Evolutionary conservation across 2,329 filamentous ascomycete genomes (phyloP).

Genomic region (Amauroascus niger): DNA sequence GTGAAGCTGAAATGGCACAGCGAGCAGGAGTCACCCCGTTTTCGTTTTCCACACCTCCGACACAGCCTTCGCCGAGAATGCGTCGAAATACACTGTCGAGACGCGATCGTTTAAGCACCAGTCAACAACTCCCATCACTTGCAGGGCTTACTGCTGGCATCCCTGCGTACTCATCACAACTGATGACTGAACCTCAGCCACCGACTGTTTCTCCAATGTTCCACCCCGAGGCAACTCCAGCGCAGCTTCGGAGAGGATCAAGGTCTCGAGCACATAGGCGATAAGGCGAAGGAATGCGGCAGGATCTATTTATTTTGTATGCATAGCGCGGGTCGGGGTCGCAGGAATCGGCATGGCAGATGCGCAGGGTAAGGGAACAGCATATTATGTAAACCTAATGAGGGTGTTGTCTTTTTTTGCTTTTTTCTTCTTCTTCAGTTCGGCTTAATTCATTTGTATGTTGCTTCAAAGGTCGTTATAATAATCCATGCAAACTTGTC

Average conservation of each 20-base stretch:
- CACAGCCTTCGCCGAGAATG: constrained; percentile 32
- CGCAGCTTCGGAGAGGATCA: constrained; percentile 7
- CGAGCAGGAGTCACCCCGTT: constrained; percentile 67
- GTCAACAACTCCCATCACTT: constrained; percentile 37
- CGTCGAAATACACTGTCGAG: constrained; percentile 33
- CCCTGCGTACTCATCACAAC: constrained; percentile 36
- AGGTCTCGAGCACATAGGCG: constrained; percentile 8
- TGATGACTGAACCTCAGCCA: constrained; percentile 9
- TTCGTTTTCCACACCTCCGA: constrained; percentile 51
- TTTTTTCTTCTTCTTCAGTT: background rate
- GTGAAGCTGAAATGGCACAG: constrained; percentile 79
- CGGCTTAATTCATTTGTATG: background rate
- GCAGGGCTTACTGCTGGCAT: constrained; percentile 41
- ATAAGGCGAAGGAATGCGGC: background rate
- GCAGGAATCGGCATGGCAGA: constrained; percentile 3
- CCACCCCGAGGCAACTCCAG: constrained; percentile 2
- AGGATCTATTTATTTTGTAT: constrained; percentile 6
- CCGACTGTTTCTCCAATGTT: constrained; percentile 4
- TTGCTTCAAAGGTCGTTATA: background rate
- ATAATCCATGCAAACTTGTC: background rate
- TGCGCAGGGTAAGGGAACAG: background rate
- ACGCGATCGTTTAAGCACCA: constrained; percentile 30
- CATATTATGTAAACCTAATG: constrained; percentile 13
- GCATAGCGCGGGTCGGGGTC: constrained; percentile 11
- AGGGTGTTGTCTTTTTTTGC: background rate